Conservation (phyloP, 108 stramenopile species). For the Nitzschia putrida region DNA sequence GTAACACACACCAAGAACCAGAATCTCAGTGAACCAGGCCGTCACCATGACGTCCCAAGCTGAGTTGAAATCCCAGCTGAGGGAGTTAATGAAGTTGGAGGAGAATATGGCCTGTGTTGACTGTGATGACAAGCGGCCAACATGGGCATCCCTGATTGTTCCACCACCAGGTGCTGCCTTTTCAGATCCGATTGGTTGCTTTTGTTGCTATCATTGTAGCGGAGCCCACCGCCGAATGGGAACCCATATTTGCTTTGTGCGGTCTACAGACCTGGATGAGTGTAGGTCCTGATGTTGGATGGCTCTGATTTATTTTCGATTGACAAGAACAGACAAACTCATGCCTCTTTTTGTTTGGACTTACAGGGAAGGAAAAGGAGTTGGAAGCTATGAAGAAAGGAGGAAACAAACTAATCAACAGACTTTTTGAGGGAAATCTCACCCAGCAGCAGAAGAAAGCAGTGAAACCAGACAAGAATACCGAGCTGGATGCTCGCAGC, state of each 20-base stretch:
- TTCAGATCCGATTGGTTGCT: slow-evolving; percentile 40
- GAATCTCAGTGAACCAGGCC: slow-evolving; percentile 5
- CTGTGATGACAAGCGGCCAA: slow-evolving; percentile 83
- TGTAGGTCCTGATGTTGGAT: slow-evolving; percentile 43
- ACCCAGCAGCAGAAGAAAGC: not conserved
- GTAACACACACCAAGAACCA: not conserved
- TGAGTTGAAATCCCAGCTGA: slow-evolving; percentile 40
- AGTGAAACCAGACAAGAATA: slow-evolving; percentile 26
- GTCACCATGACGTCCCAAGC: slow-evolving; percentile 30
- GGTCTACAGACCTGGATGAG: slow-evolving; percentile 75
- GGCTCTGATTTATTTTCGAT: not conserved
- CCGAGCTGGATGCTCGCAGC: slow-evolving; percentile 22
- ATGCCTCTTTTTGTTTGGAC: not conserved
- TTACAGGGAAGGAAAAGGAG: slow-evolving; percentile 67
- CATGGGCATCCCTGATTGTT: slow-evolving; percentile 84
- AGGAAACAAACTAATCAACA: slow-evolving; percentile 62
- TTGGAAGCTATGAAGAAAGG: slow-evolving; percentile 68
- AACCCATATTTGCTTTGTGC: slow-evolving; percentile 91
- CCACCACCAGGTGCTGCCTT: slow-evolving; percentile 55
- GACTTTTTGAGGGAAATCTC: slow-evolving; percentile 55
- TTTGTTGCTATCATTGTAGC: slow-evolving; percentile 93
- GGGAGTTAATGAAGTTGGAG: slow-evolving; percentile 56
- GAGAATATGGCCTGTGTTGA: slow-evolving; percentile 81
- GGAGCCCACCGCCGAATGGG: slow-evolving; percentile 92
- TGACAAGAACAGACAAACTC: not conserved